Base-by-base conservation (phyloP, 1,284 basidiomycete species). In the Wolfiporia cocos region DNA sequence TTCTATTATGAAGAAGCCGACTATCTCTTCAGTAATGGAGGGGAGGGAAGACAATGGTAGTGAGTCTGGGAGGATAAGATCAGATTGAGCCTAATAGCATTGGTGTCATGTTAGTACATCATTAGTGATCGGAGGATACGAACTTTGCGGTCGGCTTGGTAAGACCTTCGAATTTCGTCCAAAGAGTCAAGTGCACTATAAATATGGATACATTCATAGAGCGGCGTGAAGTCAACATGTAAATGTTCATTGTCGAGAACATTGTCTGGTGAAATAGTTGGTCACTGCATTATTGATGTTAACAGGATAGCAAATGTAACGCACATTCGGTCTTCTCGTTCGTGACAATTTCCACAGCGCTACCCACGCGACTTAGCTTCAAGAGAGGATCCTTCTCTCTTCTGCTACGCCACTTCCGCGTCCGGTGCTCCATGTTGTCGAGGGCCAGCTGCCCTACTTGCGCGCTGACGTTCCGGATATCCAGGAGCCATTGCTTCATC, bases 1-100 rank as follows among this genome's bases (percentile, higher is more conserved):
- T 64, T 99, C 96, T 49, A 99, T 86, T 46, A 99, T 92, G 68
- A 99, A 99, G 67, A 97, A 99, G 0, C 96, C 96, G n/a, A 94
- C 88, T 48, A 98, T 91, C 64, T 98, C 91, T 63, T 97, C 86
- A 30, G 90, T 85, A 15, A 96, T 69, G 19, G 76, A 74, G 10
- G 68, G 66, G 22, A 83, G 64, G n/a, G 63, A 66, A 26, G 52
- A 53, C 26, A 63, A 45, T 28, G 75, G 76, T 42, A 86, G 65
- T 17, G 78, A 74, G 51, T 69, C 70, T 2, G 92, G 92, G 15
- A 99, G 76, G 55, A 99, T 94, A 7, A 99, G 77, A 51, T 92
- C 89, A 4, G 96, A 95, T 86, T 99, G 96, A 0, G 92, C 92
- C 91, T 94, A 50, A n/a, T n/a, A n/a, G n/a, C n/a, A n/a, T 23